These are phyloP conservation scores for Teunomyces kruisii DNA, from an alignment of 805 yeast species.

Conservation along the genomic window DNA sequence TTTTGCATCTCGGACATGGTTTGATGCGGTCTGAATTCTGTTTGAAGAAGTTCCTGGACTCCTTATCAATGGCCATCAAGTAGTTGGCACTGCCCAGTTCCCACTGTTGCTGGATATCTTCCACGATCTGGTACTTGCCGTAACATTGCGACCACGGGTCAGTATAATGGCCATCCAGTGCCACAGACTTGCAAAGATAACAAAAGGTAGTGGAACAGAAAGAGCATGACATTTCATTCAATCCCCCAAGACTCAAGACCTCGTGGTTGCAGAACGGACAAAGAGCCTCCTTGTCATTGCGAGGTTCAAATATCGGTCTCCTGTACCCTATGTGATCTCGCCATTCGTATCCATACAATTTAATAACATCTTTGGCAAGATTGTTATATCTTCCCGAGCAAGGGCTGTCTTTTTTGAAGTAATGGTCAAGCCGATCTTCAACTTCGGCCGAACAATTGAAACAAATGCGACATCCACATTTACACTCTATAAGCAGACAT, in stretches of 20 bases:
- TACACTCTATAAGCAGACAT: neutral
- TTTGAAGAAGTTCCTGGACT: neutral
- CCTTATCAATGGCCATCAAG: neutral
- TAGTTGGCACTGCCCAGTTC: neutral
- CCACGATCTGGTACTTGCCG: neutral
- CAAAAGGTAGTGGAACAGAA: neutral
- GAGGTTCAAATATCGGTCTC: neutral
- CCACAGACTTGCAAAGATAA: neutral
- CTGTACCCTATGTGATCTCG: neutral
- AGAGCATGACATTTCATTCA: neutral
- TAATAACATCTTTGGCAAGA: neutral
- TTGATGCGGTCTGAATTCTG: neutral
- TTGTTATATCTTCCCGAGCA: neutral
- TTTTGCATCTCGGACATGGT: constrained; percentile 1
- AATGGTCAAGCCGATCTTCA: neutral
- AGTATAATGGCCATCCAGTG: neutral
- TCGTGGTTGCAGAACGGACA: neutral
- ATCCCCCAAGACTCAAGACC: neutral
- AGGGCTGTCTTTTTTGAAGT: neutral
- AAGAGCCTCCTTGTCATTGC: neutral
- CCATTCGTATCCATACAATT: neutral
- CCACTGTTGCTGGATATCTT: constrained; percentile 1
- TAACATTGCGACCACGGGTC: neutral
- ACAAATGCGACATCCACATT: neutral
- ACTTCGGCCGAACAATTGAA: neutral